Conservation (phyloP, 1,139 yeast genomes). For the Geotrichum carabidarum region DNA sequence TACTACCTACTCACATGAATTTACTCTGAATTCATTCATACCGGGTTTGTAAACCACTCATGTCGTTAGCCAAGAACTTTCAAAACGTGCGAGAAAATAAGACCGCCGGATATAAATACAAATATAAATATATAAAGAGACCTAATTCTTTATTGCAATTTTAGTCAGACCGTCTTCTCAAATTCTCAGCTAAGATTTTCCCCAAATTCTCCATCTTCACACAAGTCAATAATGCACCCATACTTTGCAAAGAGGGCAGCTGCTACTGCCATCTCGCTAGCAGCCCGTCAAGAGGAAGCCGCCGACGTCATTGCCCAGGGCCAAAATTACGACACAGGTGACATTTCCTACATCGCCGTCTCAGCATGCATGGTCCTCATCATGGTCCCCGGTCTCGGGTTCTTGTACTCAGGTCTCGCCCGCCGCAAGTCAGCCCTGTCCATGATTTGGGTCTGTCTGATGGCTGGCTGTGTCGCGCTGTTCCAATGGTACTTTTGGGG, state of each 20-base stretch:
- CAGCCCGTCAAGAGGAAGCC: conserved; percentile 1
- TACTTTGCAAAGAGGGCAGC: conserved; percentile 10
- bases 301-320: conserved; percentile 1
- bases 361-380: conserved; percentile 72
- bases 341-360: conserved; percentile 45
- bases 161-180: too few species aligned
- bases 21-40: too few species aligned
- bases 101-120: too few species aligned
- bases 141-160: too few species aligned
- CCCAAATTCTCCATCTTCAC: too few species aligned
- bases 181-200: too few species aligned
- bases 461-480: conserved; percentile 72
- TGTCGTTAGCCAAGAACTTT: too few species aligned
- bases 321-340: conserved; percentile 46
- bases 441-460: conserved; percentile 77
- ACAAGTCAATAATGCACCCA: conserved; percentile 3
- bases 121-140: too few species aligned
- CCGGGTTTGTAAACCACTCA: too few species aligned
- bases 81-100: too few species aligned
- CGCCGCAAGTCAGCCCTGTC: conserved; percentile 87
- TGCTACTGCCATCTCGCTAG: not conserved
- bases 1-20: too few species aligned
- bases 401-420: conserved; percentile 90
- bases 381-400: conserved; percentile 94
- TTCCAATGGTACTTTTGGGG: conserved; percentile 99